phyloP scores from a whole-genome alignment of 306 rosid species.

The Biancaea sappan region DNA sequence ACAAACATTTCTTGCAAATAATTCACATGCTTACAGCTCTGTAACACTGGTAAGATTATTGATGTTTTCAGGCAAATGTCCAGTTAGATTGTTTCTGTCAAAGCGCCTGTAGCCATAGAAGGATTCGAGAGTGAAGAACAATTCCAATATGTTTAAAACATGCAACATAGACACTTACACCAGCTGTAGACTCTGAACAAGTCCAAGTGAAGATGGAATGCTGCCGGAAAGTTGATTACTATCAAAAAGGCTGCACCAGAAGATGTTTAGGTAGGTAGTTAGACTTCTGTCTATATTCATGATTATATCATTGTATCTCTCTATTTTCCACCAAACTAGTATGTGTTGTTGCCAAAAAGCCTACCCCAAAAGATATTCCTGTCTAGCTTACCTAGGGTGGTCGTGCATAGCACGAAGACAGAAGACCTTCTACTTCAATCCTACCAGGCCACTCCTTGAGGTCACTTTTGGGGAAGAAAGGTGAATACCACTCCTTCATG shows the following conservation, averaged over 20 bases:
- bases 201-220: constrained; percentile 53
- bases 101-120: constrained; percentile 46
- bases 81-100: constrained; percentile 46
- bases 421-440: too few species aligned
- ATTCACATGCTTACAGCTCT: constrained; percentile 49
- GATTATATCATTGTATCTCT: neutral
- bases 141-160: neutral
- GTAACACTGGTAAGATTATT: constrained; percentile 32
- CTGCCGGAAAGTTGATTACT: constrained; percentile 43
- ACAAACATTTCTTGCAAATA: neutral
- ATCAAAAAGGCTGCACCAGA: constrained; percentile 48
- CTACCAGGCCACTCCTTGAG: too few species aligned
- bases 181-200: constrained; percentile 35
- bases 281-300: neutral
- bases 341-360: neutral
- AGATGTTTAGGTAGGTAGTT: neutral
- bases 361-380: too few species aligned
- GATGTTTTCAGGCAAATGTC: constrained; percentile 43
- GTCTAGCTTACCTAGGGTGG: too few species aligned
- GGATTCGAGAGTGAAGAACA: neutral
- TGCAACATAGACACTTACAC: constrained; percentile 53
- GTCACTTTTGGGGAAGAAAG: too few species aligned
- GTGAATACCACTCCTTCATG: too few species aligned
- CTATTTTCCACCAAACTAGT: neutral
- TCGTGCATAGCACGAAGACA: too few species aligned